Evolutionary conservation across 495 filamentous ascomycete genomes (phyloP).

Genomic region (Mytilinidion resinicola): DNA sequence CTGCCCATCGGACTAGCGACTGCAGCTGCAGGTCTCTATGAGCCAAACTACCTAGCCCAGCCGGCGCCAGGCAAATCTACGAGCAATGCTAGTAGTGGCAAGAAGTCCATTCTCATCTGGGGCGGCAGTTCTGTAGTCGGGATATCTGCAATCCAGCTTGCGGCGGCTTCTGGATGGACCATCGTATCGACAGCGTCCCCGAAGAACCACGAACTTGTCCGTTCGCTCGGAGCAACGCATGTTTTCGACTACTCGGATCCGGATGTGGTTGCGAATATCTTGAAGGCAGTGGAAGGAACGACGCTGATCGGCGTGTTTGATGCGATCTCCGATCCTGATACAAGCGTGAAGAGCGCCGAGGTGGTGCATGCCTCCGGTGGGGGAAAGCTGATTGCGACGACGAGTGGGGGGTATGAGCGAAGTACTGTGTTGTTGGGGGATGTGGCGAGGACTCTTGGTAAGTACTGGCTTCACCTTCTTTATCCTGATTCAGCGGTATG

Average conservation of each 20-base stretch:
- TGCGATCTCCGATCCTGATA: constrained; percentile 11
- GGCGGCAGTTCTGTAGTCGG: constrained; percentile 32
- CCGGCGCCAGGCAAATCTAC: constrained; percentile 21
- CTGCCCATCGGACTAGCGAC: constrained; percentile 46
- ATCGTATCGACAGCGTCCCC: constrained; percentile 28
- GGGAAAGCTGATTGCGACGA: constrained; percentile 11
- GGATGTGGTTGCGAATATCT: constrained; percentile 32
- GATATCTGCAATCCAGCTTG: constrained; percentile 30
- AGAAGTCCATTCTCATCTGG: constrained; percentile 34
- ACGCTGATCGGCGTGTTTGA: constrained; percentile 17
- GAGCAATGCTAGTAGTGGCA: constrained; percentile 20
- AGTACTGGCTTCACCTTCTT: background rate
- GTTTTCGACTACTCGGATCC: constrained; percentile 31
- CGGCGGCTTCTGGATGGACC: constrained; percentile 21
- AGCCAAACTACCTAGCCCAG: constrained; percentile 34
- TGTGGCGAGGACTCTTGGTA: background rate
- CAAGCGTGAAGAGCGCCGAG: constrained; percentile 10
- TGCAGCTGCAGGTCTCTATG: constrained; percentile 43
- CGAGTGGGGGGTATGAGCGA: background rate
- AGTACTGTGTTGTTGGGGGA: background rate
- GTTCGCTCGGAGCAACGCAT: constrained; percentile 25
- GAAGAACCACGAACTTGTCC: constrained; percentile 26
- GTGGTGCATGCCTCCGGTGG: constrained; percentile 16
- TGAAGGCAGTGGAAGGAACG: constrained; percentile 22
- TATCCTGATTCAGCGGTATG: background rate